Evolutionary conservation across 2,329 filamentous ascomycete genomes (phyloP), one percentile per base, ranked within the genome.

Genomic region (Davidsoniella virescens): DNA sequence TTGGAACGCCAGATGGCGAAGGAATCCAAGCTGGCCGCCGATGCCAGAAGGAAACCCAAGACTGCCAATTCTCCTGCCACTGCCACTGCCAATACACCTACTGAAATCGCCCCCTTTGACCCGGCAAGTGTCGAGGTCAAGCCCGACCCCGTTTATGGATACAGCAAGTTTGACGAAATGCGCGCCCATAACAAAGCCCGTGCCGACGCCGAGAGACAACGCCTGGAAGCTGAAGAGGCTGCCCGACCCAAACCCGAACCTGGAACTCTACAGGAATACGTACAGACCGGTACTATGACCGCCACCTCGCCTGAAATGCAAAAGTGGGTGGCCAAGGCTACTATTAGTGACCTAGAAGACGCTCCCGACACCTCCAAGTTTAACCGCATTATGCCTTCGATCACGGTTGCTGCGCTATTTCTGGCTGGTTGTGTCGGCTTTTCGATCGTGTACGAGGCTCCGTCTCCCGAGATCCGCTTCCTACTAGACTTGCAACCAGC

Each of bases 401-500:
- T 68, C n/a, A 63, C 69, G 29, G 60, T 74, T 44, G 69, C 71
- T 16, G 51, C 65, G 17, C 60, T 72, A 12, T 61, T 75, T 5
- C 51, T 75, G 17, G 65, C 64, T 1, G 63, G 64, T 50, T 65
- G 69, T 43, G 63, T 63, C 4, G 64, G 65, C 16, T 65, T 72
- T 40, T 65, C 69, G n/a, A 59, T 62, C 20, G 61, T 71, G 42
- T 79, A 80, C 59, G 51, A 55, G 12, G 52, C 53, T 33, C 53
- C 54, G 25, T 39, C 46, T 43, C 60, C 66, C 26, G 58, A 57
- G 4, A 59, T 69, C 51, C 68, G 82, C 45, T 57, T 83, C 37
- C 76, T 73, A 59, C 76, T 76, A 2, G 73, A 79, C 39, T 63
- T 80, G 2, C 73, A 79, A 1, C 75, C 79, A 2, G 70, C 79